phyloP scores from a whole-genome alignment of 2,329 filamentous ascomycete species.

The Talaromyces albobiverticillius region DNA sequence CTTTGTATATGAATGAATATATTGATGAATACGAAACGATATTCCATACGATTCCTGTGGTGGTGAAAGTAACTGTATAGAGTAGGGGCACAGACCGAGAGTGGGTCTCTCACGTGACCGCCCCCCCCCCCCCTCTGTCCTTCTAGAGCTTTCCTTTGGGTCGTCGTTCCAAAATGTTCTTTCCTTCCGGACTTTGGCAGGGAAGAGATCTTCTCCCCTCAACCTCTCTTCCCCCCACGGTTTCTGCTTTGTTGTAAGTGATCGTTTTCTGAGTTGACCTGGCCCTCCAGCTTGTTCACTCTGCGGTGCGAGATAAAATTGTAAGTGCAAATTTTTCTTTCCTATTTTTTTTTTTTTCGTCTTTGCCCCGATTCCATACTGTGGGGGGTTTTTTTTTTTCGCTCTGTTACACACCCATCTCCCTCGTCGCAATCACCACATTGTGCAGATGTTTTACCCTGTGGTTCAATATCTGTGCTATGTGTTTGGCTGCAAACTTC shows the following conservation, averaged over 20 bases:
- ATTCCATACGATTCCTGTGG: too few species aligned
- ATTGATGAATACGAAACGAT: neutral
- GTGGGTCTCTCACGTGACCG: conserved; percentile 16
- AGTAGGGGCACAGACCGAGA: too few species aligned
- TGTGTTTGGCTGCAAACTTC: conserved; percentile 15
- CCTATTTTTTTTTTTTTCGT: neutral
- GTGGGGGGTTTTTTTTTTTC: too few species aligned
- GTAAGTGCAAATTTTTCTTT: conserved; percentile 2
- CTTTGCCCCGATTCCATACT: neutral
- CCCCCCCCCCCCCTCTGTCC: neutral
- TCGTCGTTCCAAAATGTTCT: conserved; percentile 15
- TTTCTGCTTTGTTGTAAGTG: neutral
- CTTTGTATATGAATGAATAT: neutral
- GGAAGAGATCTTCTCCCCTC: conserved; percentile 13
- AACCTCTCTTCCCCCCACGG: neutral
- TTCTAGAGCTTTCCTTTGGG: conserved; percentile 41
- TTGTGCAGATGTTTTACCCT: neutral
- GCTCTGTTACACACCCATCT: too few species aligned
- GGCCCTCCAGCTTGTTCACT: conserved; percentile 9
- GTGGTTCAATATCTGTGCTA: neutral
- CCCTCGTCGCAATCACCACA: neutral
- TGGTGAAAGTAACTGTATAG: too few species aligned
- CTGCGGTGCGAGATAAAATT: neutral
- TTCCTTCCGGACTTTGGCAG: conserved; percentile 13
- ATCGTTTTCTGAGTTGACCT: neutral